phyloP scores from a whole-genome alignment of 2,329 filamentous ascomycete genomes.

The Alternaria atra region DNA sequence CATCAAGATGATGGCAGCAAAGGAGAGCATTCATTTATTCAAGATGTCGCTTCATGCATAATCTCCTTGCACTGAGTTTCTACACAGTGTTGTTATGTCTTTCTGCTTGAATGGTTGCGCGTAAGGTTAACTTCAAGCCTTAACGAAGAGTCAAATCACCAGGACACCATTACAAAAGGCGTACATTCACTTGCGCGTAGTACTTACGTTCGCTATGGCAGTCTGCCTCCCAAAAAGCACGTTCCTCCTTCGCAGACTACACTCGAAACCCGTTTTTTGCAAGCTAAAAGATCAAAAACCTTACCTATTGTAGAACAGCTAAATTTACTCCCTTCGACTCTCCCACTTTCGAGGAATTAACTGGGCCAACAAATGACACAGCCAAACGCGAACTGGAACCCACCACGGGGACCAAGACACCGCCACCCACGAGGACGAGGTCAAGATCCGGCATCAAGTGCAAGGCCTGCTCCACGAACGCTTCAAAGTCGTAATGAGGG shows the following conservation, averaged over 20 bases:
- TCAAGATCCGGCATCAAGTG: background rate
- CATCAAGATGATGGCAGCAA: background rate
- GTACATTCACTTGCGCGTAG: background rate
- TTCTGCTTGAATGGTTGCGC: background rate
- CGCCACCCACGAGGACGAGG: background rate
- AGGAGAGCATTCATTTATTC: background rate
- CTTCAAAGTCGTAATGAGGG: background rate
- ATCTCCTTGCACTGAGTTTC: background rate
- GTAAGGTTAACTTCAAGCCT: background rate
- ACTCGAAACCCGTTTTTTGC: too few relatives aligned
- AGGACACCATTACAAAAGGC: background rate
- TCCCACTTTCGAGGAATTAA: background rate
- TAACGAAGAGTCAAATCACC: background rate
- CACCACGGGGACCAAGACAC: background rate
- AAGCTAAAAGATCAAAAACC: background rate
- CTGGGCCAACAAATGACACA: background rate
- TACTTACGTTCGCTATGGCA: background rate
- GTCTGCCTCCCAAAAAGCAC: background rate
- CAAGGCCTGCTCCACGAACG: background rate
- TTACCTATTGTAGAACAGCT: background rate
- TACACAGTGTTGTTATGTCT: background rate
- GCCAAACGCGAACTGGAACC: background rate
- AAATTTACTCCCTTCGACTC: background rate
- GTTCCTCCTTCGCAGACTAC: background rate
- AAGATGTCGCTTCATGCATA: background rate